Evolutionary conservation across 805 yeast genomes (phyloP), one percentile per base, ranked within the genome.

Genomic region (Candida maesae): DNA sequence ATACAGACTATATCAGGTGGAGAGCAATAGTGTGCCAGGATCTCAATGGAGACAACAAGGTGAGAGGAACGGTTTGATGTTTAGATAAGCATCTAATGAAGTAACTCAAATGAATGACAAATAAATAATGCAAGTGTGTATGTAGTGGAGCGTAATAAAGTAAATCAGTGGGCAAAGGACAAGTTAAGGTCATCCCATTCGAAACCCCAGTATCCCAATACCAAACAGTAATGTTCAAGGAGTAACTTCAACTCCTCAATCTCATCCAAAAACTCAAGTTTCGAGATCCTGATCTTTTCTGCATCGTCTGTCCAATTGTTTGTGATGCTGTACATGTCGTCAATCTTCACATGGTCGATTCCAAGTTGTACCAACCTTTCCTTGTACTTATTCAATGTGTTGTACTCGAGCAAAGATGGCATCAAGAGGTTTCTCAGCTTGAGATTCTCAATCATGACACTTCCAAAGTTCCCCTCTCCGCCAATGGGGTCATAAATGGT

Each of bases 41-140:
- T 74, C 81, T 2, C 76, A 78, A 39, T 84, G 90, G 87, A 68
- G 90, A 42, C 61, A 71, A 7, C 86, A 83, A 55, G 87, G 87
- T 12, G 84, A 76, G 35, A 77, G 81, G 2, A 84, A 80, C 52
- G 91, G 91, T 1, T 59, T 72, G 59, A 61, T 84, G 71, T 86
- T 84, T 51, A 66, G 91, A 51, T 84, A 55, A 44, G 12, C 5
- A 8, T 6, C 17, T 21, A 9, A 26, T 14, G 29, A 26, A 9
- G 13, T n/a, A 26, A 26, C n/a, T 9, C 24, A 10, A 21, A 8
- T 10, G 24, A 21, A n/a, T n/a, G n/a, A n/a, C n/a, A n/a, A n/a
- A n/a, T n/a, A n/a, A n/a, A n/a, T n/a, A n/a, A n/a, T n/a, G n/a
- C n/a, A n/a, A n/a, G n/a, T n/a, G n/a, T n/a, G n/a, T n/a, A n/a